Evolutionary conservation across 768 basidiomycete species (phyloP).

Genomic region (Tephrocybe sp.): DNA sequence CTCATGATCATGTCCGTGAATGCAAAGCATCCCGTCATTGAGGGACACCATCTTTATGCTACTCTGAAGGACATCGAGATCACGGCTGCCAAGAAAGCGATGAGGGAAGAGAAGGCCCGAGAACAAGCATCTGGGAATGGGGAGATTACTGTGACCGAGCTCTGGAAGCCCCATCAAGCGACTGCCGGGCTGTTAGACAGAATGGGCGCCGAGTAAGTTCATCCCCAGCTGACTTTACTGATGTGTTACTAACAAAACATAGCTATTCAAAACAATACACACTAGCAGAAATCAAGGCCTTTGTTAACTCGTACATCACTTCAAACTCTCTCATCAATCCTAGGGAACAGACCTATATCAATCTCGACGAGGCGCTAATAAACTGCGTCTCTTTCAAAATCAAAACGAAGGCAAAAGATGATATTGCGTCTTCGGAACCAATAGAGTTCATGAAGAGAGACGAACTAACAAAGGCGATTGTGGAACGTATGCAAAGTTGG

Average conservation of each 20-base stretch:
- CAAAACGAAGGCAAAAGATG: conserved; percentile 30
- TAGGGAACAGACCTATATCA: conserved; percentile 67
- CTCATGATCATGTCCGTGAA: conserved; percentile 56
- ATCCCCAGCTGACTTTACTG: background rate
- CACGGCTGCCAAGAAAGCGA: conserved; percentile 60
- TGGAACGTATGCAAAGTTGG: conserved; percentile 76
- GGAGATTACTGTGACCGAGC: conserved; percentile 61
- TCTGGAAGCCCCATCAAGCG: conserved; percentile 73
- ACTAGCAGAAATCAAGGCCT: conserved; percentile 51
- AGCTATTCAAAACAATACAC: conserved; percentile 60
- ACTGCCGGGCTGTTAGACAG: conserved; percentile 63
- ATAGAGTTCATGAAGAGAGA: conserved; percentile 66
- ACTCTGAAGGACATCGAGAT: conserved; percentile 70
- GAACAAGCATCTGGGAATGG: conserved; percentile 39
- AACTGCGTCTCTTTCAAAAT: conserved; percentile 36
- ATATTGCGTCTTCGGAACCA: conserved; percentile 12
- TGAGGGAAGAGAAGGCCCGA: conserved; percentile 50
- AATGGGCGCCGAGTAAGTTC: conserved; percentile 59
- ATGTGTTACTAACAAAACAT: background rate
- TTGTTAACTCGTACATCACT: conserved; percentile 64
- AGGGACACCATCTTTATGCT: conserved; percentile 46
- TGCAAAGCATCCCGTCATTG: conserved; percentile 55
- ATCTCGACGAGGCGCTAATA: conserved; percentile 54
- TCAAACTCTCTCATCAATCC: conserved; percentile 63
- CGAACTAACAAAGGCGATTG: conserved; percentile 53